phyloP scores from a whole-genome alignment of 2,329 filamentous ascomycete species.

The Fusarium succisae region DNA sequence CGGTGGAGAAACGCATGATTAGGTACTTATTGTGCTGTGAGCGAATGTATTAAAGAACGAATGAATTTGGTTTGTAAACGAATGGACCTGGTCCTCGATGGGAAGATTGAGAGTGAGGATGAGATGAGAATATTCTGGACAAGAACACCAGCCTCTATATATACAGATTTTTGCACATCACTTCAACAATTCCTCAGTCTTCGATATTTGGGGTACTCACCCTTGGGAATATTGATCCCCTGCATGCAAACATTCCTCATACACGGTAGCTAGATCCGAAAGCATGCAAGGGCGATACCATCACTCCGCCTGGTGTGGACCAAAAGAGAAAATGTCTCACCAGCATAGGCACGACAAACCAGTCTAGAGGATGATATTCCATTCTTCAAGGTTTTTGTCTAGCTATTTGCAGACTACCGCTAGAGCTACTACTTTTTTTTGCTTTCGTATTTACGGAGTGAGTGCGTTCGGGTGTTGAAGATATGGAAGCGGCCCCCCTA shows the following conservation, averaged over 20 bases:
- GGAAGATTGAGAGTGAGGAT: constrained; percentile 29
- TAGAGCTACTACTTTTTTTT: neutral
- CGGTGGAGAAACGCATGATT: constrained; percentile 28
- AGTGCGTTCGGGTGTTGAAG: neutral
- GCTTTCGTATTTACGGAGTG: neutral
- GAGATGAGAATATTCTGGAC: constrained; percentile 10
- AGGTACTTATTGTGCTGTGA: neutral
- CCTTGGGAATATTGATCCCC: neutral
- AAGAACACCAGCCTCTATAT: constrained; percentile 15
- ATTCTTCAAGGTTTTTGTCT: neutral
- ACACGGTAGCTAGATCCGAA: constrained; percentile 1
- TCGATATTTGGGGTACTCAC: neutral
- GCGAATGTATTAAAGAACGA: constrained; percentile 9
- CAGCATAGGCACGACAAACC: neutral
- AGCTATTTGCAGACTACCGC: constrained; percentile 5
- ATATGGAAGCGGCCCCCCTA: neutral
- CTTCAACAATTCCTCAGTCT: neutral
- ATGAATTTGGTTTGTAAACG: constrained; percentile 22
- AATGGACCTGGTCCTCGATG: constrained; percentile 33
- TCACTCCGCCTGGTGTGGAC: neutral
- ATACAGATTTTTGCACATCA: constrained; percentile 3
- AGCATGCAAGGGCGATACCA: constrained; percentile 26
- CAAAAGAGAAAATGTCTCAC: constrained; percentile 22
- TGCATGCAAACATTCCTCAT: constrained; percentile 22
- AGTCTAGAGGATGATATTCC: neutral